Percentiles rank a stretch among this genome's conserved stretches.
phyloP scores from a whole-genome alignment of 345 rosid genomes.

The Pelargonium nanum region DNA sequence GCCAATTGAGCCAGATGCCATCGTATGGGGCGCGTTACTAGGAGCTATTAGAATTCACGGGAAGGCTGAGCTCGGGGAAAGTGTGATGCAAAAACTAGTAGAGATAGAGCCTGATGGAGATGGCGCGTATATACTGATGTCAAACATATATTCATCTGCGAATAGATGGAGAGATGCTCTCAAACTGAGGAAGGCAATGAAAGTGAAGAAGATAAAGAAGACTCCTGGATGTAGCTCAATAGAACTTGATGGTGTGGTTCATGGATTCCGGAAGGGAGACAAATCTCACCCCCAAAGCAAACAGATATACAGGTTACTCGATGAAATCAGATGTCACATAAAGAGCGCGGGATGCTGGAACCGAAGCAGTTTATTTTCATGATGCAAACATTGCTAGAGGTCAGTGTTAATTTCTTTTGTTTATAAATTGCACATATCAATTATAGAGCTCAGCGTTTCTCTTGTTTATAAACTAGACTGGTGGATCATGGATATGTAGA shows the following conservation, averaged over 20 bases:
- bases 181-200: constrained; percentile 36
- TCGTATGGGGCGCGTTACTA: constrained; percentile 46
- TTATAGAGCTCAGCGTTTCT: no score
- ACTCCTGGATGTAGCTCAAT: constrained; percentile 49
- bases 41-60: constrained; percentile 39
- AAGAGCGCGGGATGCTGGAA: constrained; percentile 9
- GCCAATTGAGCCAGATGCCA: constrained; percentile 39
- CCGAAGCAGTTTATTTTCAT: background rate
- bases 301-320: constrained; percentile 21
- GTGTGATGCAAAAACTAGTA: constrained; percentile 22
- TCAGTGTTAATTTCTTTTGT: background rate
- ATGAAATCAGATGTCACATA: constrained; percentile 20
- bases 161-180: constrained; percentile 42
- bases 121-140: constrained; percentile 40
- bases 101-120: constrained; percentile 30
- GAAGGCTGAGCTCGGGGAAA: constrained; percentile 41
- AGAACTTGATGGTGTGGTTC: constrained; percentile 35
- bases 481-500: no score
- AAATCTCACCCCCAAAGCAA: constrained; percentile 26
- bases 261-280: constrained; percentile 44
- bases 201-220: constrained; percentile 33
- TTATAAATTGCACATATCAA: no score
- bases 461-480: no score
- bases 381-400: background rate
- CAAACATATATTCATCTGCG: constrained; percentile 42